These are phyloP conservation scores for Blastobotrys aristatus DNA, from an alignment of 1,139 yeast species.

Conservation along the genomic window DNA sequence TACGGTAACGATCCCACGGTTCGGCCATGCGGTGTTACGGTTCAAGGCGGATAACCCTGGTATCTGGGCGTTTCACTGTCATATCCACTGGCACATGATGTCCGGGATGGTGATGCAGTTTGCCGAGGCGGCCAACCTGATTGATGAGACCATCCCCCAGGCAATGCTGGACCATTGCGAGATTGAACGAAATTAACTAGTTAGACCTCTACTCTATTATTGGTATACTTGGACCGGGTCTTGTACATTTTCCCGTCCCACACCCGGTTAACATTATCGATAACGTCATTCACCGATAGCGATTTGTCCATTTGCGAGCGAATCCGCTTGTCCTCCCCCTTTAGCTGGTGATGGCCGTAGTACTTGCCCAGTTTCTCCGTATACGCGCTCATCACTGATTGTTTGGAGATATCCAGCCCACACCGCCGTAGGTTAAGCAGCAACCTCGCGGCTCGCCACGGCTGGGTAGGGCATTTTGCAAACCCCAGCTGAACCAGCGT, in stretches of 20 bases:
- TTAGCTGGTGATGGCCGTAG: slow-evolving; percentile 1
- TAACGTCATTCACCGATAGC: slow-evolving; percentile 2
- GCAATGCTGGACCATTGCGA: slow-evolving; percentile 2
- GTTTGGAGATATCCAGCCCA: slow-evolving; percentile 10
- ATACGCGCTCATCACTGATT: slow-evolving; percentile 9
- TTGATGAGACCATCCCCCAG: slow-evolving; percentile 13
- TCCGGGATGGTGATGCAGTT: slow-evolving; percentile 60
- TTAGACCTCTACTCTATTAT: neutral
- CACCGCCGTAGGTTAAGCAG: slow-evolving; percentile 5
- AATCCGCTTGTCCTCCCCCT: slow-evolving; percentile 6
- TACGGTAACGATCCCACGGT: slow-evolving; percentile 50
- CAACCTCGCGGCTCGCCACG: slow-evolving; percentile 11
- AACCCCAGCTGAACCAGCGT: slow-evolving; percentile 8
- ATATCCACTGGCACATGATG: slow-evolving; percentile 76
- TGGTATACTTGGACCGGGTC: neutral
- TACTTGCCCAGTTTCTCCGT: slow-evolving; percentile 1
- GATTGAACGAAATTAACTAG: neutral
- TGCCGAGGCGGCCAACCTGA: slow-evolving; percentile 18
- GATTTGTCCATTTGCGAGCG: slow-evolving; percentile 5
- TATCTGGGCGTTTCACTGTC: slow-evolving; percentile 83
- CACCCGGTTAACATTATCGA: slow-evolving; percentile 10
- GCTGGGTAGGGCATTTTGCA: slow-evolving; percentile 11
- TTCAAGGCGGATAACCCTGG: slow-evolving; percentile 75
- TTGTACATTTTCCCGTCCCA: slow-evolving; percentile 6
- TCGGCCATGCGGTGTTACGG: slow-evolving; percentile 57